Conservation (phyloP, 2,329 filamentous ascomycete species). For the Xylaria digitata region DNA sequence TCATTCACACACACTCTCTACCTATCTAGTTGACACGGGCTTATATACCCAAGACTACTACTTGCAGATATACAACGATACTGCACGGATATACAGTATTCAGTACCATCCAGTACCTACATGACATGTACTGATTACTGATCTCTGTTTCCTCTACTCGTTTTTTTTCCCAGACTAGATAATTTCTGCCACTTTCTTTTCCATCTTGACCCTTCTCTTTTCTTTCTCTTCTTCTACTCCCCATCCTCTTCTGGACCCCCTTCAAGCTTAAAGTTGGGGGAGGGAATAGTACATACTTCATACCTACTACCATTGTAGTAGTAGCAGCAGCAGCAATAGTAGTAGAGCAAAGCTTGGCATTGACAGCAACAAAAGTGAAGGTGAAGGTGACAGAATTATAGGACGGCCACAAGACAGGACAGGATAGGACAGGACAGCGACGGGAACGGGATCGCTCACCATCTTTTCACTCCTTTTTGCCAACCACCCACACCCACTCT, state of each 20-base stretch:
- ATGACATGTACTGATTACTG: slow-evolving; percentile 21
- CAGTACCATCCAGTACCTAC: slow-evolving; percentile 5
- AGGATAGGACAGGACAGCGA: no score
- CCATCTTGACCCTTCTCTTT: slow-evolving; percentile 16
- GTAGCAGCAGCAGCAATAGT: no score
- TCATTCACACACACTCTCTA: not conserved
- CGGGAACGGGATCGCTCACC: slow-evolving; percentile 28
- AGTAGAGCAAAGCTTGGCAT: not conserved
- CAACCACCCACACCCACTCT: slow-evolving; percentile 31
- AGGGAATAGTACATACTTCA: not conserved
- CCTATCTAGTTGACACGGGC: not conserved
- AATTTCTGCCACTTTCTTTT: slow-evolving; percentile 8
- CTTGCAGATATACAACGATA: not conserved
- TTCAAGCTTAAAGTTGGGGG: slow-evolving; percentile 2
- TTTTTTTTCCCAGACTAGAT: slow-evolving; percentile 9
- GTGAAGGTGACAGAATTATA: slow-evolving; percentile 8
- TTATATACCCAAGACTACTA: not conserved
- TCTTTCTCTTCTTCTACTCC: slow-evolving; percentile 4
- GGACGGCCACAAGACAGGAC: no score
- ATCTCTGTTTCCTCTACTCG: slow-evolving; percentile 20
- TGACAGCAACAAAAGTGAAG: slow-evolving; percentile 4
- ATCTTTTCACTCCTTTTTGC: not conserved
- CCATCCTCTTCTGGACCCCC: not conserved
- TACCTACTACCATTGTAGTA: no score
- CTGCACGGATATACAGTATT: slow-evolving; percentile 2